Conservation (phyloP, 306 rosid genomes). For the Trifolium subterraneum region DNA sequence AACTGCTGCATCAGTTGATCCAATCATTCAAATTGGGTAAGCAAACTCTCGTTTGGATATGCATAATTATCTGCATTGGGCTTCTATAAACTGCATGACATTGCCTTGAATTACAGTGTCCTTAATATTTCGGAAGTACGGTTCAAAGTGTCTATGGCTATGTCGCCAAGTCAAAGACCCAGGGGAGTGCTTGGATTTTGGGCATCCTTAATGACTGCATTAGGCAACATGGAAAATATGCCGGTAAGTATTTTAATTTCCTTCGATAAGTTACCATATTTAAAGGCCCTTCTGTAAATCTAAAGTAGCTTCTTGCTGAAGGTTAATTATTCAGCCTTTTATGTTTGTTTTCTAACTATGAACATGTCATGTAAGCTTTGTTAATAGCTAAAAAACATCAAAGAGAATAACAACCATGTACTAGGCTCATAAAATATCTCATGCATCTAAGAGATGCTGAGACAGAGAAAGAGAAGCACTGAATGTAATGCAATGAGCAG, state of each 20-base stretch:
- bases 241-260: constrained; percentile 65
- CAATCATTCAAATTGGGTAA: constrained; percentile 89
- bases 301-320: constrained; percentile 21
- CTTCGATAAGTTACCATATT: constrained; percentile 25
- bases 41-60: constrained; percentile 44
- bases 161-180: constrained; percentile 95
- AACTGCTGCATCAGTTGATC: constrained; percentile 92
- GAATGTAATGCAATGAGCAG: constrained; percentile 3
- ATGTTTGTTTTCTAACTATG: constrained; percentile 29
- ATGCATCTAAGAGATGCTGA: constrained; percentile 17
- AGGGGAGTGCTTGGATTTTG: constrained; percentile 97
- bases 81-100: constrained; percentile 40
- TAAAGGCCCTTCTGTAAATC: constrained; percentile 5
- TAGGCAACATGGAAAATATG: constrained; percentile 98
- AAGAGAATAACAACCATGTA: constrained; percentile 16
- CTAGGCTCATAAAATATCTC: not conserved
- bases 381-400: not conserved
- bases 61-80: constrained; percentile 32
- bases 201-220: constrained; percentile 99
- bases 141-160: constrained; percentile 85
- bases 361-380: constrained; percentile 22
- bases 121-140: constrained; percentile 88
- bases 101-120: constrained; percentile 65
- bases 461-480: not conserved
- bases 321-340: not conserved